Base-by-base conservation (phyloP, 1,284 basidiomycete genomes). In the Cerrena zonata region DNA sequence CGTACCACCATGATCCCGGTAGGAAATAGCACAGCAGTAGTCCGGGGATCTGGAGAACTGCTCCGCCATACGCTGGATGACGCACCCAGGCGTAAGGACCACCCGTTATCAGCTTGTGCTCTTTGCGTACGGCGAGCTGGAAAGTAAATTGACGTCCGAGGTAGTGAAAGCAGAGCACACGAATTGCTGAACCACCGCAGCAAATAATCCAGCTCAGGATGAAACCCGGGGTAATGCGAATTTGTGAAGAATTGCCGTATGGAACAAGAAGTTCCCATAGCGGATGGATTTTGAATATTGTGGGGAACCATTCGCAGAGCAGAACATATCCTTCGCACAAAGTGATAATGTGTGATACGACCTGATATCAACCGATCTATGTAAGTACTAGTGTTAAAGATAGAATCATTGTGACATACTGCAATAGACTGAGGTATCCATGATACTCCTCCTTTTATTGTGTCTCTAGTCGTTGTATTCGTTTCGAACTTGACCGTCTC, bases 81-180 rank as follows among this genome's bases (percentile, higher is more conserved):
- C 51, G 47, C 13, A 52, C 39, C 23, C 39, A 23, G 18, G 51
- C 37, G 42, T 52, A 52, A 13, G 51, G 51, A 11, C 51, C 51
- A 12, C 42, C 42, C 22, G 51, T 52, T 23, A 52, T 42, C 15
- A 52, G 47, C 26, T 34, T 49, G 26, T 52, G 51, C 1, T 48
- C 38, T 19, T 47, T 47, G 2, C 37, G 47, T 10, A 52, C 23
- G 3, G 51, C 26, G 26, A 52, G 47, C 22, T 52, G 5, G 48
- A 48, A 52, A 5, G 51, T 52, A 40, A 52, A 52, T 13, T 48
- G 48, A 13, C 34, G 22, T 10, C 51, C 51, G 21, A 52, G 46
- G n/a, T 22, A 18, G 18, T 46, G 38, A 23, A 42, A 52, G 37
- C 51, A 48, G 3, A 27, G 5, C 18, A 25, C 4, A 11, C 51